Evolutionary conservation across 495 filamentous ascomycete genomes (phyloP).

Genomic region (Penicillium cosmopolitanum): DNA sequence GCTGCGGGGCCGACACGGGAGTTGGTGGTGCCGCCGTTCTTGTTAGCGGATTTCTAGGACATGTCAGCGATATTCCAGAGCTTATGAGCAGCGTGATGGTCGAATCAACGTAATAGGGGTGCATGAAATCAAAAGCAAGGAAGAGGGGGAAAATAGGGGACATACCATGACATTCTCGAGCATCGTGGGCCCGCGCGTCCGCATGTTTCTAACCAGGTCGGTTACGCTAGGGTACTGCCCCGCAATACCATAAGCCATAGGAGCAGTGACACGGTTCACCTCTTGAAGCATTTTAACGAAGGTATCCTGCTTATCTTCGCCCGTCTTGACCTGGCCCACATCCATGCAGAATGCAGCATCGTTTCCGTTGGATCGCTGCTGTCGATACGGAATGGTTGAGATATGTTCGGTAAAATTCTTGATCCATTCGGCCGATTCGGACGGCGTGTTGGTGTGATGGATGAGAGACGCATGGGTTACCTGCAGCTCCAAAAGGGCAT

Average conservation of each 20-base stretch:
- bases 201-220: constrained; percentile 61
- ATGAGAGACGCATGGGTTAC: constrained; percentile 68
- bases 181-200: constrained; percentile 58
- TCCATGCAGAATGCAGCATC: constrained; percentile 83
- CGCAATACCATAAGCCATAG: constrained; percentile 73
- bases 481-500: constrained; percentile 73
- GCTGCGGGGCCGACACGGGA: constrained; percentile 67
- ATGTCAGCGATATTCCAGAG: constrained; percentile 13
- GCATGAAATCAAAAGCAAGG: not conserved
- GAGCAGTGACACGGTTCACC: constrained; percentile 70
- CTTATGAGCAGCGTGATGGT: not conserved
- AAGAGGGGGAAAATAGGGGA: constrained; percentile 8
- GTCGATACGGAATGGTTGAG: constrained; percentile 72
- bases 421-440: constrained; percentile 79
- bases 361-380: constrained; percentile 47
- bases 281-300: constrained; percentile 81
- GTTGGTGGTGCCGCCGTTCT: constrained; percentile 66
- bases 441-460: constrained; percentile 64
- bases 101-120: not conserved
- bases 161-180: constrained; percentile 63
- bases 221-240: constrained; percentile 61
- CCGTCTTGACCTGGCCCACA: constrained; percentile 75
- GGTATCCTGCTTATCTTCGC: constrained; percentile 67
- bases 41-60: constrained; percentile 64
- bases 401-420: constrained; percentile 81